Base-by-base conservation (phyloP, 331 rosid species). In the Rosa hybrid region DNA sequence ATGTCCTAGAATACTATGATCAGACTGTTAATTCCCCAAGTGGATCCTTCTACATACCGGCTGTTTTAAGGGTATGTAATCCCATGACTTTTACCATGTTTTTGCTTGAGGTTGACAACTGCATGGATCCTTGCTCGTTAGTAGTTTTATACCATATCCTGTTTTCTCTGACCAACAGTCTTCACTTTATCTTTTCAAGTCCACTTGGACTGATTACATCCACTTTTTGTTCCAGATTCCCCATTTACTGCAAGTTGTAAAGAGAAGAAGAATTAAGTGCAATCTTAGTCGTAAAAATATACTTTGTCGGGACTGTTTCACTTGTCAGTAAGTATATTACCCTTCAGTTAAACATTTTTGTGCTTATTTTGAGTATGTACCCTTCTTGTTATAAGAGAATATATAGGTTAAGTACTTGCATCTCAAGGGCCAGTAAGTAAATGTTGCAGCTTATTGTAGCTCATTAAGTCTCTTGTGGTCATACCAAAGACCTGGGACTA, bases 41-140 rank as follows among this genome's bases (percentile, higher is more conserved):
- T 72, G 99, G 99, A 84, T 91, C 98, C 77, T 95, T 84, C 90
- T 90, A 93, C 80, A 95, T 95, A 71, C 99, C 99, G 51, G 99
- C 98, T 81, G 99, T 95, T 53, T 88, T 93, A 84, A 86, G 98
- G 96, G 99, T 95, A 88, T 64, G 87, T 71, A 56, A 45, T 27
- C 46, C 3, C 23, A n/a, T 34, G 63, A 44, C 42, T 65, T 79
- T 3, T 50, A 8, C 27, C 0, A 25, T 78, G 38, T 64, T 80
- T 81, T 84, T 23, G 16, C 59, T 41, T 41, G 12, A 49, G 34
- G n/a, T 62, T 50, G 56, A 39, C 48, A 54, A 39, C 62, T 23
- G 21, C 16, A 48, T 57, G 12, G 18, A 50, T 54, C 12, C 42
- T 72, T 34, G n/a, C 12, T 49, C n/a, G 13, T 21, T 16, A 46